Evolutionary conservation across 225 moss, liverwort and hornwort genomes (phyloP), one percentile per base, ranked within the genome.

Genomic region (Straminergon stramineum): DNA sequence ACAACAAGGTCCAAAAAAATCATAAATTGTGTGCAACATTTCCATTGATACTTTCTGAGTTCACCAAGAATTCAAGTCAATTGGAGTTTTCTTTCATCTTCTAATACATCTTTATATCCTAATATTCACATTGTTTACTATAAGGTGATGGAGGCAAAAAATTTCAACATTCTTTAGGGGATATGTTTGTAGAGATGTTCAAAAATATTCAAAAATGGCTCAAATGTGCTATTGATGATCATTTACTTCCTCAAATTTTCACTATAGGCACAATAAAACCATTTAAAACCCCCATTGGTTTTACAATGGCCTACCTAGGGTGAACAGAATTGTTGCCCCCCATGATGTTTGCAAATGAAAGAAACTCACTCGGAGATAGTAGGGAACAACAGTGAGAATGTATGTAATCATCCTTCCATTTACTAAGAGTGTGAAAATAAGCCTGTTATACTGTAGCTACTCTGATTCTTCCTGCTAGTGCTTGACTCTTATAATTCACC

Each of bases 71-170:
- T 21, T 32, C 52, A 52, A 21, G 34, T 13, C 52, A 8, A 34
- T 34, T 77, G 14, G 5, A 14, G 55, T 15, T 20, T 9, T 77
- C 35, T 53, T 77, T 9, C 53, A 77, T 8, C 51, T 35, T 77
- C 35, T 22, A 53, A 3, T 8, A 53, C 53, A 34, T 76, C 34
- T 77, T 76, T 19, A 7, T 34, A 35, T 15, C 35, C 8, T 22
- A 23, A 52, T 9, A 77, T 9, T 35, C 55, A 35, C 15, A 77
- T 35, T 53, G 3, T 23, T 22, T 3, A 55, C 15, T 5, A 53
- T 0, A 0, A 77, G 22, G 8, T 77, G 8, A 34, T 1, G 0
- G 13, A 2, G 22, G 2, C 5, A 53, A 34, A 53, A 22, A 12
- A 22, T 34, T 77, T 13, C 22, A 77, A 9, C 35, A 53, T 55